Base-by-base conservation (phyloP, 306 rosid species). In the Cicer judaicum region DNA sequence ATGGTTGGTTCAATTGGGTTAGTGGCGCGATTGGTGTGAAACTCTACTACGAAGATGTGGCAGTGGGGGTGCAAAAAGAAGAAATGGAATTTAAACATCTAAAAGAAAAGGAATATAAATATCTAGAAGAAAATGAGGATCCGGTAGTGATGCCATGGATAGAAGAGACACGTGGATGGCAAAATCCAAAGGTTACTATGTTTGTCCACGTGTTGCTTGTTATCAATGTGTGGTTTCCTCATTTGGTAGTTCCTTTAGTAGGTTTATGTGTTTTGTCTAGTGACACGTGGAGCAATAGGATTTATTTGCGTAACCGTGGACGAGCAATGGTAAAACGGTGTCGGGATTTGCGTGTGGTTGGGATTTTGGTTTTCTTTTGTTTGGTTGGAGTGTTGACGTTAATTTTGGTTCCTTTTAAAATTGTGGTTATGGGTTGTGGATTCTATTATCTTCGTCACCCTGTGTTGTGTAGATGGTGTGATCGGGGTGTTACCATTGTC, bases 281-380 rank as follows among this genome's bases (percentile, higher is more conserved):
- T 10, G 96, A 95, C 0, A 84, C 76, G 2, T 86, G 96, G 98
- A 91, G 91, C 52, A 91, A 86, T 8, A 82, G 91, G 78, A 89
- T 90, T 7, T 71, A 83, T 0, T 64, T 84, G 0, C 46, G 83
- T 42, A 82, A 91, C 78, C 75, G 96, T 0, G 68, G 86, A 74
- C 97, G 91, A 3, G 89, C 93, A 0, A 38, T 93, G 74, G 96
- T 93, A 81, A 93, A 91, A 19, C 91, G 96, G 97, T 73, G 89
- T 0, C 4, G 5, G 5, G 92, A 93, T 38, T 97, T 93, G 46
- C 87, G 87, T 7, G 96, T 90, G 18, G 88, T 89, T 0, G 97
- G 96, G 19, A 84, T 93, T 3, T 89, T 93, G 54, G 72, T 90
- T 0, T 90, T 82, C 39, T 7, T 89, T 67, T 91, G 98, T 29